These are phyloP conservation scores for Suhomyces yuchorum DNA, from an alignment of 1,139 yeast species.

Conservation along the genomic window DNA sequence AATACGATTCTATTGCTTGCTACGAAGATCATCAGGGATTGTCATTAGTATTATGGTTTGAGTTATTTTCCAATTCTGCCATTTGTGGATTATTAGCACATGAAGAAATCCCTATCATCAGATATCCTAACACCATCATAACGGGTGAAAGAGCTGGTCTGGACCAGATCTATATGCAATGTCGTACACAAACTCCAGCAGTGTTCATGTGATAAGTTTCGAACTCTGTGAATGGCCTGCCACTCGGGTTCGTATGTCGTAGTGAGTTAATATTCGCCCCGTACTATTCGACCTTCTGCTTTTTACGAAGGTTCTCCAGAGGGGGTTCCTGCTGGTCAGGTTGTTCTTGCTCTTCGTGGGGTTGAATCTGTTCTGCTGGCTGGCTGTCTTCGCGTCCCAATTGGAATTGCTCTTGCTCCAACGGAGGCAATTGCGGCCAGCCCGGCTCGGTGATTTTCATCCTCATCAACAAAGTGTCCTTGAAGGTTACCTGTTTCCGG, in stretches of 20 bases:
- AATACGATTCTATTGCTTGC: not conserved
- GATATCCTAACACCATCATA: not conserved
- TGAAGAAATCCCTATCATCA: not conserved
- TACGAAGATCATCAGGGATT: not conserved
- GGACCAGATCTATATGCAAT: not conserved
- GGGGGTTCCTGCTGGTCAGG: not conserved
- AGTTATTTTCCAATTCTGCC: not conserved
- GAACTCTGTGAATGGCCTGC: not conserved
- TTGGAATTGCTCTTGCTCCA: not conserved
- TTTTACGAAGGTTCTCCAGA: not conserved
- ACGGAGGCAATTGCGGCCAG: slow-evolving; percentile 20
- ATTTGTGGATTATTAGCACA: not conserved
- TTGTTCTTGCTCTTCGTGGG: not conserved
- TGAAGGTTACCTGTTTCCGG: slow-evolving; percentile 42
- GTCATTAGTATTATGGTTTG: not conserved
- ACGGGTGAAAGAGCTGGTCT: not conserved
- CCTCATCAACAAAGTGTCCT: slow-evolving; percentile 41
- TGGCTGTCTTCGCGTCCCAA: slow-evolving; percentile 12
- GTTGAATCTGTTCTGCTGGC: not conserved
- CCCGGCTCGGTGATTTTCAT: slow-evolving; percentile 27
- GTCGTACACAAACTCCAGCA: not conserved
- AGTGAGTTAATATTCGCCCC: not conserved
- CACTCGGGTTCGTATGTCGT: not conserved
- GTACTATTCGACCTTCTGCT: not conserved
- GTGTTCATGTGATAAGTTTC: not conserved